phyloP scores from a whole-genome alignment of 768 basidiomycete species.

The Hirschioporus abietinus region DNA sequence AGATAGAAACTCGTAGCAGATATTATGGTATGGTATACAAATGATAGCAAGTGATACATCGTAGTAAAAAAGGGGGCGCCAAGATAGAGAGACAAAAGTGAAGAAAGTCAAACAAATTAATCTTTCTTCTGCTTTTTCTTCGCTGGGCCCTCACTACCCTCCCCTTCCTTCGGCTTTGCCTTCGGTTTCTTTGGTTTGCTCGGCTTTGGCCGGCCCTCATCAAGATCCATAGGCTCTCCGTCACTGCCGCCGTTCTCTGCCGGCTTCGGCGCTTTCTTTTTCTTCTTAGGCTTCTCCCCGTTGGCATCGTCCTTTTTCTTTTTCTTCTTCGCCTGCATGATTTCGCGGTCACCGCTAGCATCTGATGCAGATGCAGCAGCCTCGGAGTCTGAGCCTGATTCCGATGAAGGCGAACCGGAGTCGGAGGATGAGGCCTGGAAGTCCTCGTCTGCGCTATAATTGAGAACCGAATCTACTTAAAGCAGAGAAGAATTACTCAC shows the following conservation, averaged over 20 bases:
- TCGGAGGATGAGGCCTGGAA: conserved; percentile 86
- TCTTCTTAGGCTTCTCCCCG: conserved; percentile 37
- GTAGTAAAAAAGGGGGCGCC: not conserved
- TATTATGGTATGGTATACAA: not conserved
- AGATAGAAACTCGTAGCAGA: not conserved
- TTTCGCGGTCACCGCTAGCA: conserved; percentile 71
- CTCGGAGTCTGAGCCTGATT: conserved; percentile 54
- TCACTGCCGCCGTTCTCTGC: conserved; percentile 36
- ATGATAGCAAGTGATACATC: conserved; percentile 1
- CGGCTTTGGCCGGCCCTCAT: conserved; percentile 31
- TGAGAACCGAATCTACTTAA: not conserved
- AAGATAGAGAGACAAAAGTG: not conserved
- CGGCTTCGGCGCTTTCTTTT: conserved; percentile 37
- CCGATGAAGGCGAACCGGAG: conserved; percentile 79
- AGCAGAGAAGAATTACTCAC: conserved; percentile 29
- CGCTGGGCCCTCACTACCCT: conserved; percentile 40
- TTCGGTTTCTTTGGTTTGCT: conserved; percentile 40
- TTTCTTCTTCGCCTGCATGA: conserved; percentile 36
- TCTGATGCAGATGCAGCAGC: conserved; percentile 80
- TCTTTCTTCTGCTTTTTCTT: conserved; percentile 74
- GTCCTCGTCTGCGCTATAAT: conserved; percentile 64
- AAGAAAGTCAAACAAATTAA: conserved; percentile 13
- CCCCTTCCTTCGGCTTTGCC: conserved; percentile 23
- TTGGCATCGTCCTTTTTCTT: conserved; percentile 30
- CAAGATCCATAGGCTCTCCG: conserved; percentile 45